Conservation (phyloP, 768 basidiomycete species). For the Lactarius hengduanensis region DNA sequence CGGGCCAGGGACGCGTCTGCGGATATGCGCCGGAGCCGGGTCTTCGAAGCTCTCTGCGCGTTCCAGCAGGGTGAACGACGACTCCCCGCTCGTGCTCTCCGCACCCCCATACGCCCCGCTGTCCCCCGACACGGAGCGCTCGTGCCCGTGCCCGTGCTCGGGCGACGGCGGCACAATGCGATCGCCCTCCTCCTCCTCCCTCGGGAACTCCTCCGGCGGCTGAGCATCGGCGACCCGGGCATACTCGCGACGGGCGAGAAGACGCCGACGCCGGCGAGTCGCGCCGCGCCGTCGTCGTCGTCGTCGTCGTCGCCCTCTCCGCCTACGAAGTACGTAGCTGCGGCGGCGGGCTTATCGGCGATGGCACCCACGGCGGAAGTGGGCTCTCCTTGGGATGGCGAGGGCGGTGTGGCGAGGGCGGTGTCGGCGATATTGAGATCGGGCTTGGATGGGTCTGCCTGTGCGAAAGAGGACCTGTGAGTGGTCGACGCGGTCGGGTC, state of each 20-base stretch:
- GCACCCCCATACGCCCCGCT: neutral
- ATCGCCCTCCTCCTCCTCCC: constrained; percentile 7
- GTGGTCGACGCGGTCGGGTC: constrained; percentile 71
- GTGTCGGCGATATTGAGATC: neutral
- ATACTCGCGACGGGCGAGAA: constrained; percentile 70
- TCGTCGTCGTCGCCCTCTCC: constrained; percentile 11
- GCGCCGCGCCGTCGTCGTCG: constrained; percentile 20
- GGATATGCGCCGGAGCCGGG: constrained; percentile 16
- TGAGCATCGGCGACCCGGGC: constrained; percentile 61
- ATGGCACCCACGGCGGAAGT: constrained; percentile 6
- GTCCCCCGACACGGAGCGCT: constrained; percentile 5
- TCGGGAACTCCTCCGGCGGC: constrained; percentile 6
- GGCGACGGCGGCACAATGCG: neutral
- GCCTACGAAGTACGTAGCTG: constrained; percentile 14
- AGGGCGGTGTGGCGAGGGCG: neutral
- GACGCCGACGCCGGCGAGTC: constrained; percentile 64
- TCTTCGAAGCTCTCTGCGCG: constrained; percentile 30
- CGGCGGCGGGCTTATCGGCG: neutral
- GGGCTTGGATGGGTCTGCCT: neutral
- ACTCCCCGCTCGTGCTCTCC: constrained; percentile 25
- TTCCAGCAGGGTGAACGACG: constrained; percentile 39
- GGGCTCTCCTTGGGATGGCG: neutral
- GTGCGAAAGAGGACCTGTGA: constrained; percentile 41
- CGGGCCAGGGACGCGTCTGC: constrained; percentile 22
- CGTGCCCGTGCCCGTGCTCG: constrained; percentile 2